Conservation (phyloP, 2,329 filamentous ascomycete species). For the Salinomyces thailandicus region DNA sequence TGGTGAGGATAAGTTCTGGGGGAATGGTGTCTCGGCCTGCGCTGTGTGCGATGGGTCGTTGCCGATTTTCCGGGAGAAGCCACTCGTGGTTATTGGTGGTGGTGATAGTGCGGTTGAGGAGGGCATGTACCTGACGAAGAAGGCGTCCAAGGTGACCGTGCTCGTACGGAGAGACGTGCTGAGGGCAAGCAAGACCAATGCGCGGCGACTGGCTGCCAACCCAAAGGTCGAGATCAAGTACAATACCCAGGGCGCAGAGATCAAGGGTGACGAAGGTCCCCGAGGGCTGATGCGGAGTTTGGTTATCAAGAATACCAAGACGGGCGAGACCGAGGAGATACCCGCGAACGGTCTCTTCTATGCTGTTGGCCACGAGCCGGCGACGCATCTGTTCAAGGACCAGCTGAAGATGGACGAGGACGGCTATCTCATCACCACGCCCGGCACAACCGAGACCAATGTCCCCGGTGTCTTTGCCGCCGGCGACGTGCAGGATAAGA, state of each 20-base stretch:
- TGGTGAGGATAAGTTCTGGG: constrained; percentile 95
- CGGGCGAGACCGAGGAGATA: constrained; percentile 69
- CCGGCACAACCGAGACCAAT: constrained; percentile 80
- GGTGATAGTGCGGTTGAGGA: constrained; percentile 96
- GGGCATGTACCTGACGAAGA: constrained; percentile 95
- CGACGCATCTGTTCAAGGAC: constrained; percentile 78
- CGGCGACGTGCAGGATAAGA: constrained; percentile 97
- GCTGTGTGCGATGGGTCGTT: constrained; percentile 95
- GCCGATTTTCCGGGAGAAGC: constrained; percentile 95
- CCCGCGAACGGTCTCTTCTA: constrained; percentile 93
- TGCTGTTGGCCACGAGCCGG: constrained; percentile 92
- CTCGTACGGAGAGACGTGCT: constrained; percentile 80
- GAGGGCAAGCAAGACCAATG: constrained; percentile 85
- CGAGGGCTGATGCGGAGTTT: constrained; percentile 78
- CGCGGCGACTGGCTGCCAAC: constrained; percentile 67
- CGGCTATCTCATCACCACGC: constrained; percentile 80
- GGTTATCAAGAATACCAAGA: constrained; percentile 67
- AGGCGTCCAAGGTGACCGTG: constrained; percentile 88
- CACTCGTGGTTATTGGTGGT: constrained; percentile 87
- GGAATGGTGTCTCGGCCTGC: constrained; percentile 90
- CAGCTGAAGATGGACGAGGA: constrained; percentile 83
- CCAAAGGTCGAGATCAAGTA: constrained; percentile 86
- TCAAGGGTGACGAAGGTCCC: constrained; percentile 68
- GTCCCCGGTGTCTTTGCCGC: constrained; percentile 90
- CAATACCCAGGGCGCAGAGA: constrained; percentile 70